Base-by-base conservation (phyloP, 352 stramenopile genomes). In the Globisporangium alternatum region DNA sequence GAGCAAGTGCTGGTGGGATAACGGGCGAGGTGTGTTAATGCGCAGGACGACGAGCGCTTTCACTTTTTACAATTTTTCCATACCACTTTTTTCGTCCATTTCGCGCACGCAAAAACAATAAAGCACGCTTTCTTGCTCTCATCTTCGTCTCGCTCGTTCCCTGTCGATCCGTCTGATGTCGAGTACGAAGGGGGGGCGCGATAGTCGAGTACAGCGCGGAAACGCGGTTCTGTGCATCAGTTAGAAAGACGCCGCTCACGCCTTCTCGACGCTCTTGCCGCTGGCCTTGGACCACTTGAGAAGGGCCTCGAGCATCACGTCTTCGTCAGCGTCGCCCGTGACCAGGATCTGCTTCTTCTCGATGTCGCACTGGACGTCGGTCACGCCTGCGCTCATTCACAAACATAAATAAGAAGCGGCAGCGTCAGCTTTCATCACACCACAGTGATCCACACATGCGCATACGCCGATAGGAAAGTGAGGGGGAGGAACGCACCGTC, bases 281-380 rank as follows among this genome's bases (percentile, higher is more conserved):
- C 86, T 94, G 61, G 81, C 84, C 75, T 91, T 81, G 70, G 83
- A 95, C 89, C 89, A 97, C 74, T 95, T 95, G 60, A 92, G 77
- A 52, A 97, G 84, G 62, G 85, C 84, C 49, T 90, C 80, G 21
- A 96, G 77, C 86, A 97, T 91, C 51, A 70, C 74, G 52, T 92
- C 75, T 28, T 83, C 67, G 67, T 95, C 83, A 30, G 88, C 88
- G 28, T 88, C 80, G 60, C 85, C 88, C 61, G 83, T 83, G 59
- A 95, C 85, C 31, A 92, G 71, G 45, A 97, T 87, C 65, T 92
- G 84, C 73, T 96, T 78, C 75, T 92, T 92, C 56, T 87, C 85
- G n/a, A 97, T 75, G 72, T 93, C 80, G 71, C 88, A 95, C 74
- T 90, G 77, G 44, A 97, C 88, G 56, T 83, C 70, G 60, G 79